These are phyloP conservation scores for Exophiala sp. DNA, from an alignment of 2,329 filamentous ascomycete genomes.

Conservation along the genomic window DNA sequence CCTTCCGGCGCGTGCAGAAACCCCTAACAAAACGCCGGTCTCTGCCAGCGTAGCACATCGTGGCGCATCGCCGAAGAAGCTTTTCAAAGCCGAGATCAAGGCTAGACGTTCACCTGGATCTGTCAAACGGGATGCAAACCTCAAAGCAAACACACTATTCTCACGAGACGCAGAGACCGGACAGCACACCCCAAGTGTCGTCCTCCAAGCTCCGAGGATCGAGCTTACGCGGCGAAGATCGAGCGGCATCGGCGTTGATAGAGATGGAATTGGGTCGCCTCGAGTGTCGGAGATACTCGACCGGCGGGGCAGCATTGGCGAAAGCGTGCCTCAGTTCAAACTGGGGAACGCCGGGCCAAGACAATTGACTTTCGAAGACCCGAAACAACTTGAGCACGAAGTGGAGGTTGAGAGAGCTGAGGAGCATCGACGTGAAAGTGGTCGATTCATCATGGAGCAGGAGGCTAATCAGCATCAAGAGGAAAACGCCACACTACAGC, in stretches of 20 bases:
- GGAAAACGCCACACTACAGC: slow-evolving; percentile 58
- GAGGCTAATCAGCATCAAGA: slow-evolving; percentile 49
- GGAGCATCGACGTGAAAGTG: slow-evolving; percentile 57
- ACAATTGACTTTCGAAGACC: slow-evolving; percentile 60
- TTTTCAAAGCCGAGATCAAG: slow-evolving; percentile 41
- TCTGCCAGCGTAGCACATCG: slow-evolving; percentile 41
- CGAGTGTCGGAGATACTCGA: slow-evolving; percentile 66
- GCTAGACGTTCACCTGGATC: slow-evolving; percentile 33
- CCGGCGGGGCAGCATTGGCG: slow-evolving; percentile 64
- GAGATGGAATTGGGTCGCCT: slow-evolving; percentile 67
- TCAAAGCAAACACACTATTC: slow-evolving; percentile 45
- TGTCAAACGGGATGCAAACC: slow-evolving; percentile 31
- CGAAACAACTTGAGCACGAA: slow-evolving; percentile 56
- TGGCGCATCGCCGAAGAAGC: slow-evolving; percentile 47
- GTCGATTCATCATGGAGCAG: slow-evolving; percentile 51
- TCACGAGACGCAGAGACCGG: slow-evolving; percentile 51
- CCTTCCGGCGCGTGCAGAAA: slow-evolving; percentile 41
- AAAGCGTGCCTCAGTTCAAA: slow-evolving; percentile 58
- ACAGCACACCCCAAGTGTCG: slow-evolving; percentile 55
- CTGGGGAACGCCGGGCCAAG: slow-evolving; percentile 43
- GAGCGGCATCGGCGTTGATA: slow-evolving; percentile 64
- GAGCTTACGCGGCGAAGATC: slow-evolving; percentile 48
- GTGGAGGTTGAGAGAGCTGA: slow-evolving; percentile 57
- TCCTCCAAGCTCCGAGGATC: slow-evolving; percentile 50
- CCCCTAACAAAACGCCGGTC: slow-evolving; percentile 48